A percentile compares a stretch with the other conserved stretches of the same genome.
Evolutionary conservation across 192 early-diverging fungal genomes (phyloP).

Genomic region (Linnemannia zychae): DNA sequence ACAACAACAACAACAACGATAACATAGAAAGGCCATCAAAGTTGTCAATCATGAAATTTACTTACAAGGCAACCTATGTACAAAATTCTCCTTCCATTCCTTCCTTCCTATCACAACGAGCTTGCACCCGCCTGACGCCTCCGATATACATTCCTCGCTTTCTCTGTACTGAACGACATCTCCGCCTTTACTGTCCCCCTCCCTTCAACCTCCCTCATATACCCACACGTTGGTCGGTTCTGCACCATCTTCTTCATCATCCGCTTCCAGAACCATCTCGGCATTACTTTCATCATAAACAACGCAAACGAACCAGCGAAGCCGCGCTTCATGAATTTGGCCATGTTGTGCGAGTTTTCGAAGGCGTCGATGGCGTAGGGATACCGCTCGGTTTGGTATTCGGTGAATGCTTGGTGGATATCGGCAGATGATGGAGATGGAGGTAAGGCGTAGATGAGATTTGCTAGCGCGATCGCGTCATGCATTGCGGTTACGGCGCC

Average conservation of each 20-base stretch:
- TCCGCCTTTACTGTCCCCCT: background rate
- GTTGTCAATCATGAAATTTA: too few relatives aligned
- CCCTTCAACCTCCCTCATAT: background rate
- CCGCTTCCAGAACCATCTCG: background rate
- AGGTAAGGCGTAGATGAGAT: background rate
- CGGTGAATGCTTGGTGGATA: background rate
- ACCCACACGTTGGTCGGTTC: background rate
- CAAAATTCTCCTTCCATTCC: too few relatives aligned
- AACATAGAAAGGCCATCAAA: too few relatives aligned
- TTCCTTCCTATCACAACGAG: background rate
- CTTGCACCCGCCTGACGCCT: background rate
- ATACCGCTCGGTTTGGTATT: background rate
- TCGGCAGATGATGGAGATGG: background rate
- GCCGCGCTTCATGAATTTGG: background rate
- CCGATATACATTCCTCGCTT: background rate
- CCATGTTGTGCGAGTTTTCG: background rate
- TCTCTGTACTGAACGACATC: background rate
- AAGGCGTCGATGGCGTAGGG: background rate
- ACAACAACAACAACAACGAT: too few relatives aligned
- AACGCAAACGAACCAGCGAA: background rate
- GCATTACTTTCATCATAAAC: background rate
- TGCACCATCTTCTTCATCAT: background rate
- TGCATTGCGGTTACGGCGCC: background rate
- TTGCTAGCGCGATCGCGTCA: background rate
- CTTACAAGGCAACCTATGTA: too few relatives aligned